Conservation (phyloP, 805 yeast species). For the Schwanniomyces occidentalis region DNA sequence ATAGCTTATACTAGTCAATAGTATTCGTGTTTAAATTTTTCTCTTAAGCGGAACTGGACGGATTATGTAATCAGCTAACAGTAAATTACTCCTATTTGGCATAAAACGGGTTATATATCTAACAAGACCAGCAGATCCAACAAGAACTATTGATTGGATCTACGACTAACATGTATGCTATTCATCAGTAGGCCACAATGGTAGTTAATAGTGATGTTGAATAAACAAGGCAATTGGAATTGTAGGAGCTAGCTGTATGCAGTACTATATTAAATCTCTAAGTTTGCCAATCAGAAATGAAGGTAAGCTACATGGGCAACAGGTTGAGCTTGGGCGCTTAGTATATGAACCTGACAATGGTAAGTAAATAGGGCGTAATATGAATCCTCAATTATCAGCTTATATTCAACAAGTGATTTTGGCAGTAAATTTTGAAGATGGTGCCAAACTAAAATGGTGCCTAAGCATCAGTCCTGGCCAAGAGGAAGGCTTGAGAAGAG, state of each 20-base stretch:
- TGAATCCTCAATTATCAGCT: conserved; percentile 10
- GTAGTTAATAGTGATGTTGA: too few relatives aligned
- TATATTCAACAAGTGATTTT: conserved; percentile 22
- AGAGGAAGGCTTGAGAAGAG: conserved; percentile 29
- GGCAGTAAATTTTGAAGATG: conserved; percentile 20
- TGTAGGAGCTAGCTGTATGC: too few relatives aligned
- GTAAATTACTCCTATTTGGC: conserved; percentile 3
- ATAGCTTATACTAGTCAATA: too few relatives aligned
- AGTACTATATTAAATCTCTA: too few relatives aligned
- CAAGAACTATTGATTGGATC: neutral
- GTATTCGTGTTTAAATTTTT: conserved; percentile 4
- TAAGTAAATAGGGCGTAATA: neutral
- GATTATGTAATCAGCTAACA: conserved; percentile 2
- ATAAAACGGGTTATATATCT: neutral
- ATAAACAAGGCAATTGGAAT: too few relatives aligned
- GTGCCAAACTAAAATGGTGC: conserved; percentile 19
- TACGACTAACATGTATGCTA: too few relatives aligned
- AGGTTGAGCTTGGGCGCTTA: too few relatives aligned
- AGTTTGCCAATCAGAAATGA: too few relatives aligned
- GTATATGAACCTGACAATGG: too few relatives aligned
- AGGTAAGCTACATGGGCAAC: too few relatives aligned
- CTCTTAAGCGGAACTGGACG: conserved; percentile 2
- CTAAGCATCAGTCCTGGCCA: conserved; percentile 37
- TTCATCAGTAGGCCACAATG: too few relatives aligned
- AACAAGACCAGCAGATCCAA: too few relatives aligned